A percentile compares a stretch with the other conserved stretches of the same genome.
phyloP scores from a whole-genome alignment of 257 asterid species.

The Solanum sejunctum region DNA sequence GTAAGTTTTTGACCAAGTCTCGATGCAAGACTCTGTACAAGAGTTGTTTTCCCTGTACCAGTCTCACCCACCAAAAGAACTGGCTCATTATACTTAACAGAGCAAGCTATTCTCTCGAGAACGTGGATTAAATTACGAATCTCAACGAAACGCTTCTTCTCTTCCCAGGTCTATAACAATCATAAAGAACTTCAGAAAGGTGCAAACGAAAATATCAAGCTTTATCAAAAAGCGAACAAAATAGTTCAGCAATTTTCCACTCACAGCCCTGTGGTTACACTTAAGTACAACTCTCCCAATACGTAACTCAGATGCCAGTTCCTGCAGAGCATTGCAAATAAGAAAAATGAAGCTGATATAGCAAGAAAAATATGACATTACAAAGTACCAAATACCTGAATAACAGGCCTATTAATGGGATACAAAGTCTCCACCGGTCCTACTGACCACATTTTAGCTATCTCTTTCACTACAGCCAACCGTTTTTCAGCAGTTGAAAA shows the following conservation, averaged over 20 bases:
- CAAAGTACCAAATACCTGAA: conserved; percentile 34
- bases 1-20: conserved; percentile 77
- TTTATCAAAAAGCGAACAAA: not conserved
- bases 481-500: conserved; percentile 62
- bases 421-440: conserved; percentile 39
- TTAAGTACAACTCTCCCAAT: conserved; percentile 54
- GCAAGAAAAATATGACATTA: not conserved
- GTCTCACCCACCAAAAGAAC: conserved; percentile 98
- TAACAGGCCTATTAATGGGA: conserved; percentile 62
- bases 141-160: conserved; percentile 62
- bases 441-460: conserved; percentile 52
- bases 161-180: conserved; percentile 27
- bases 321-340: conserved; percentile 27
- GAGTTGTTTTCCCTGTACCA: conserved; percentile 97
- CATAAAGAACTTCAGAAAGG: not conserved
- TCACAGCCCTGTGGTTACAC: conserved; percentile 31
- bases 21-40: conserved; percentile 72
- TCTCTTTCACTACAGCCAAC: conserved; percentile 58
- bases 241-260: conserved; percentile 9
- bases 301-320: conserved; percentile 27
- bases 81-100: conserved; percentile 75
- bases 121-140: conserved; percentile 63
- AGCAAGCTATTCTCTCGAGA: conserved; percentile 89
- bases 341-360: not conserved
- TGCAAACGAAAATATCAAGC: not conserved